These are phyloP conservation scores for Xylariaceae sp. DNA, from an alignment of 2,329 filamentous ascomycete species.

Conservation along the genomic window DNA sequence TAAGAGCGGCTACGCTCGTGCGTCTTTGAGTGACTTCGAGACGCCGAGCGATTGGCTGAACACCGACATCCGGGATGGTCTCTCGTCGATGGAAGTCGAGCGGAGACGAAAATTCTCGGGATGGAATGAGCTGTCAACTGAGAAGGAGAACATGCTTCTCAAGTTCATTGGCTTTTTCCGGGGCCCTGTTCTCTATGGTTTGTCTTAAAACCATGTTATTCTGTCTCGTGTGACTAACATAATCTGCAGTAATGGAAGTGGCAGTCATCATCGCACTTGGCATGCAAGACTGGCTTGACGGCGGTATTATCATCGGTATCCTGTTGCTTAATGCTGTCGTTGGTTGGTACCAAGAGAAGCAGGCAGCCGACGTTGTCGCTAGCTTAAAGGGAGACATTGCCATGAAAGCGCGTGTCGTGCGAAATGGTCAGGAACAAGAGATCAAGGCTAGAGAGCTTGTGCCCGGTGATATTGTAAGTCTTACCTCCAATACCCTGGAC, in stretches of 20 bases:
- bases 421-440: constrained; percentile 66
- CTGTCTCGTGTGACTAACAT: constrained; percentile 8
- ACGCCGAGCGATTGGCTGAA: constrained; percentile 70
- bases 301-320: constrained; percentile 76
- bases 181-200: constrained; percentile 75
- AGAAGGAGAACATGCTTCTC: constrained; percentile 75
- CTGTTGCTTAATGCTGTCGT: constrained; percentile 71
- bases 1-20: constrained; percentile 28
- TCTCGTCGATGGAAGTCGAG: constrained; percentile 62
- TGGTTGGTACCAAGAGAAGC: constrained; percentile 79
- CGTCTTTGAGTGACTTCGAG: constrained; percentile 40
- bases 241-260: constrained; percentile 67
- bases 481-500: not conserved
- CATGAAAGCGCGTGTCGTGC: constrained; percentile 69
- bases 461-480: constrained; percentile 69
- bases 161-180: constrained; percentile 78
- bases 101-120: constrained; percentile 66
- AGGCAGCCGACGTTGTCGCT: constrained; percentile 73
- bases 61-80: constrained; percentile 68
- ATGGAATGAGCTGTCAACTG: constrained; percentile 72
- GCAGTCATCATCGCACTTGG: constrained; percentile 71
- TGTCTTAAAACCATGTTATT: constrained; percentile 33
- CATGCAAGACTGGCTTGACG: constrained; percentile 74
- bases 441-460: constrained; percentile 73
- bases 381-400: constrained; percentile 74